Conservation (phyloP, 2,329 filamentous ascomycete species). For the Fusarium chaquense region DNA sequence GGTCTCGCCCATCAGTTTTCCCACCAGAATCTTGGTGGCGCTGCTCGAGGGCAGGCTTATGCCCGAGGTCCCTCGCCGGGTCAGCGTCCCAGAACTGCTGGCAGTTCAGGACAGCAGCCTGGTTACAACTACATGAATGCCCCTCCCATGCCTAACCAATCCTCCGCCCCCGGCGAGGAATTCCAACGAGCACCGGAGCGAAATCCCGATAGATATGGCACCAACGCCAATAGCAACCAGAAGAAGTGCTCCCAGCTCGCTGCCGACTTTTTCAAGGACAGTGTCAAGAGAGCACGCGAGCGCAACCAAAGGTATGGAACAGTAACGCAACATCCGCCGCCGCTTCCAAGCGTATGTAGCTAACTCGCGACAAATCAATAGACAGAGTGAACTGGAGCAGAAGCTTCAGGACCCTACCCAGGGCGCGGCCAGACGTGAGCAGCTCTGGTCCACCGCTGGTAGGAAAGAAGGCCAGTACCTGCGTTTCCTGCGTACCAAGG, state of each 20-base stretch:
- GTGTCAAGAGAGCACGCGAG: slow-evolving; percentile 94
- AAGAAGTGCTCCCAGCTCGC: slow-evolving; percentile 78
- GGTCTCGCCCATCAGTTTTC: slow-evolving; percentile 96
- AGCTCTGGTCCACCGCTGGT: slow-evolving; percentile 85
- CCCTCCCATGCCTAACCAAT: slow-evolving; percentile 73
- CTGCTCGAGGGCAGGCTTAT: slow-evolving; percentile 77
- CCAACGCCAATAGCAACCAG: slow-evolving; percentile 75
- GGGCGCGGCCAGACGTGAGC: slow-evolving; percentile 80
- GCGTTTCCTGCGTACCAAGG: slow-evolving; percentile 92
- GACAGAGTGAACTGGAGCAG: slow-evolving; percentile 91
- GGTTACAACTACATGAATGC: slow-evolving; percentile 74
- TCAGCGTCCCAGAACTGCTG: slow-evolving; percentile 87
- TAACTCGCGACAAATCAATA: slow-evolving; percentile 54
- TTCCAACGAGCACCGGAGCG: slow-evolving; percentile 85
- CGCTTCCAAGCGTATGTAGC: slow-evolving; percentile 1
- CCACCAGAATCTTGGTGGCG: slow-evolving; percentile 89
- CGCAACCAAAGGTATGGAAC: slow-evolving; percentile 85
- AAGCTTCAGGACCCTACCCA: slow-evolving; percentile 83
- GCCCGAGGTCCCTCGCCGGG: slow-evolving; percentile 75
- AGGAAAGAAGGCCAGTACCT: slow-evolving; percentile 93
- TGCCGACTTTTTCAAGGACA: slow-evolving; percentile 97
- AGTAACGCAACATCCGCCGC: not conserved
- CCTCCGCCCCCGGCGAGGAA: slow-evolving; percentile 72
- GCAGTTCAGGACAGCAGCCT: slow-evolving; percentile 71
- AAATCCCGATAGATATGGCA: slow-evolving; percentile 83